A percentile compares a stretch with the other conserved stretches of the same genome.
Evolutionary conservation across 2,329 filamentous ascomycete species (phyloP).

Genomic region (Fusarium metavorans): DNA sequence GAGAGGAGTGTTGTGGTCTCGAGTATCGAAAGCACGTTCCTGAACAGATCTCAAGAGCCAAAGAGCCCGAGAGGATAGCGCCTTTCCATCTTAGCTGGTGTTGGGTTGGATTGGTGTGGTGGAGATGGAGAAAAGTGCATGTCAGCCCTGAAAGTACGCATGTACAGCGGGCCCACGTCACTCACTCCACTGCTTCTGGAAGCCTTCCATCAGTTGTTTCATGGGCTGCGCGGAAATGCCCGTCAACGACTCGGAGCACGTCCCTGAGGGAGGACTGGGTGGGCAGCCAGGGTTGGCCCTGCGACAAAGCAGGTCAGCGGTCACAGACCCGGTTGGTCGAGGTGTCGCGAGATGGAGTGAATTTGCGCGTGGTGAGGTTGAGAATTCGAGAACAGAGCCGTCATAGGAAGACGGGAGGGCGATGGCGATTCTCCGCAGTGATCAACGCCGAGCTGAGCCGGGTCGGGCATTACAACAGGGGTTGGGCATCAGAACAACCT

Average conservation of each 20-base stretch:
- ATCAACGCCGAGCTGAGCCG: slow-evolving; percentile 28
- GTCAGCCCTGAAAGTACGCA: slow-evolving; percentile 35
- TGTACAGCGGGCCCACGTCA: slow-evolving; percentile 28
- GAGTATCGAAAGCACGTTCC: neutral
- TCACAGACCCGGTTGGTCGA: slow-evolving; percentile 35
- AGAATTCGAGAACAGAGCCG: neutral
- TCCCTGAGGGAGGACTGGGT: slow-evolving; percentile 19
- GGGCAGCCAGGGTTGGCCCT: slow-evolving; percentile 33
- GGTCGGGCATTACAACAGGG: slow-evolving; percentile 17
- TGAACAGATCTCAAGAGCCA: neutral
- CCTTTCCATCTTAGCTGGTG: slow-evolving; percentile 16
- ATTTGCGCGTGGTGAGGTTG: neutral
- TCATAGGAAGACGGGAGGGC: neutral
- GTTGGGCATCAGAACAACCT: slow-evolving; percentile 14
- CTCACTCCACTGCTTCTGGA: slow-evolving; percentile 45
- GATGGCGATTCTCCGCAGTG: slow-evolving; percentile 13
- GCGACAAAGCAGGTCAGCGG: slow-evolving; percentile 29
- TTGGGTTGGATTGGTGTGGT: slow-evolving; percentile 21
- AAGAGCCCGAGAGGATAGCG: slow-evolving; percentile 1
- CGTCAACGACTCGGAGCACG: slow-evolving; percentile 38
- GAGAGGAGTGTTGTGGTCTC: neutral
- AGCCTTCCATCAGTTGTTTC: slow-evolving; percentile 45
- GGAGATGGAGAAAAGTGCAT: slow-evolving; percentile 21
- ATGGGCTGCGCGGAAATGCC: slow-evolving; percentile 36
- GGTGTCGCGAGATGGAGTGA: slow-evolving; percentile 24